Evolutionary conservation across 768 basidiomycete genomes (phyloP).

Genomic region (Mycena haematopus): DNA sequence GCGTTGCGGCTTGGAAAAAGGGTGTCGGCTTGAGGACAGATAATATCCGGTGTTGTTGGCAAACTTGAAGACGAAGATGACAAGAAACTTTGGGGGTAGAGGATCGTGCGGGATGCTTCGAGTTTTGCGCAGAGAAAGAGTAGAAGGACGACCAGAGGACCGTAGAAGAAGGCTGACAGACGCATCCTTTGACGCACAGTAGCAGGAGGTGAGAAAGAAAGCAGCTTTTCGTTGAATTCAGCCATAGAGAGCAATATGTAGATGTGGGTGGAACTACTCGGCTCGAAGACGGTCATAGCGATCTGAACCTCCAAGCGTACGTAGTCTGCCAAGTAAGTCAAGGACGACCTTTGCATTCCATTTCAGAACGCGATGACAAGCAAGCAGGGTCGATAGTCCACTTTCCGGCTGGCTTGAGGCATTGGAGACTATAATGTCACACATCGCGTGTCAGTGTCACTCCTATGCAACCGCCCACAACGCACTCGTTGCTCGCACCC

Average conservation of each 20-base stretch:
- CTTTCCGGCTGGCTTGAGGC: too few relatives aligned
- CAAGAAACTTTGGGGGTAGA: not conserved
- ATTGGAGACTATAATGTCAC: too few relatives aligned
- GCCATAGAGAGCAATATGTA: not conserved
- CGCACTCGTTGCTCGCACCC: too few relatives aligned
- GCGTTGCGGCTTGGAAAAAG: conserved; percentile 12
- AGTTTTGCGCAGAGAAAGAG: not conserved
- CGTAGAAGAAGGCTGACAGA: not conserved
- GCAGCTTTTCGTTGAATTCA: not conserved
- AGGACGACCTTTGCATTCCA: too few relatives aligned
- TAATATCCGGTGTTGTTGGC: not conserved
- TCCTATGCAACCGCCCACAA: too few relatives aligned
- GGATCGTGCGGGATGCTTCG: not conserved
- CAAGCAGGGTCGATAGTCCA: too few relatives aligned
- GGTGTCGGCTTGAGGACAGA: conserved; percentile 9
- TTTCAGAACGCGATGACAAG: too few relatives aligned
- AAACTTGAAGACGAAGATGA: not conserved
- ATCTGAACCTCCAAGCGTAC: too few relatives aligned
- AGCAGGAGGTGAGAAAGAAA: not conserved
- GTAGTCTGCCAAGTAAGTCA: too few relatives aligned
- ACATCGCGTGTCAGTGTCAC: too few relatives aligned
- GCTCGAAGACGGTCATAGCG: too few relatives aligned
- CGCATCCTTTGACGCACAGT: not conserved
- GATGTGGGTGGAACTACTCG: too few relatives aligned
- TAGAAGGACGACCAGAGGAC: not conserved